phyloP scores from a whole-genome alignment of 768 basidiomycete genomes.

The Russula ochroleuca region DNA sequence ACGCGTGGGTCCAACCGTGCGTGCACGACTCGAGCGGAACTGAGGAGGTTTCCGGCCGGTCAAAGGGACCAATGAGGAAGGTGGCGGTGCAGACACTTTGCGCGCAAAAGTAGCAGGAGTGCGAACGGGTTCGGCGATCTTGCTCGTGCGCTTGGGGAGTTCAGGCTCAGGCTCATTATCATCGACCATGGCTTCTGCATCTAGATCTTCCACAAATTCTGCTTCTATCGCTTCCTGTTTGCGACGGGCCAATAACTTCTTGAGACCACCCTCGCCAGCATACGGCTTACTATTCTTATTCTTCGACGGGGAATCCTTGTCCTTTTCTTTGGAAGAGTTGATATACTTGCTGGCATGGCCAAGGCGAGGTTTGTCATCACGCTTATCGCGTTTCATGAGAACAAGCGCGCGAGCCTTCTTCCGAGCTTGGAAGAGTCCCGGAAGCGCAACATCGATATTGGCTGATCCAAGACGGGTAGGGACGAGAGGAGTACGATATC shows the following conservation, averaged over 20 bases:
- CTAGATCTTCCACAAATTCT: slow-evolving; percentile 34
- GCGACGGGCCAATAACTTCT: slow-evolving; percentile 64
- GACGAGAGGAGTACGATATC: slow-evolving; percentile 74
- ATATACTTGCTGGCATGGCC: slow-evolving; percentile 36
- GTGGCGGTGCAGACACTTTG: slow-evolving; percentile 26
- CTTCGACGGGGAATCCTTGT: slow-evolving; percentile 35
- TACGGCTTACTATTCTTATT: slow-evolving; percentile 57
- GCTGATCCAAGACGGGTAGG: slow-evolving; percentile 50
- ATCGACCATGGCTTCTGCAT: slow-evolving; percentile 36
- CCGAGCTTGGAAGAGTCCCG: slow-evolving; percentile 59
- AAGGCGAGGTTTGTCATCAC: slow-evolving; percentile 42
- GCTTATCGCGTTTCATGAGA: slow-evolving; percentile 60
- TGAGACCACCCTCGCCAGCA: slow-evolving; percentile 73
- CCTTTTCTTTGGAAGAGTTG: slow-evolving; percentile 28
- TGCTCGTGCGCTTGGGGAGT: slow-evolving; percentile 26
- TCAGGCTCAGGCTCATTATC: slow-evolving; percentile 31
- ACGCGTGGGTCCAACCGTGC: slow-evolving; percentile 40
- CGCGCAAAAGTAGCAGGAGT: slow-evolving; percentile 35
- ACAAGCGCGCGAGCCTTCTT: slow-evolving; percentile 41
- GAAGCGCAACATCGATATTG: slow-evolving; percentile 32
- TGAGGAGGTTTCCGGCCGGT: slow-evolving; percentile 16
- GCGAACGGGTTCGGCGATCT: slow-evolving; percentile 30
- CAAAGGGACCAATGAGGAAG: slow-evolving; percentile 3
- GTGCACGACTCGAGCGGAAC: slow-evolving; percentile 5
- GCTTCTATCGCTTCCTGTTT: slow-evolving; percentile 54